Conservation (phyloP, 805 yeast species). For the Barnettozyma pratensis region DNA sequence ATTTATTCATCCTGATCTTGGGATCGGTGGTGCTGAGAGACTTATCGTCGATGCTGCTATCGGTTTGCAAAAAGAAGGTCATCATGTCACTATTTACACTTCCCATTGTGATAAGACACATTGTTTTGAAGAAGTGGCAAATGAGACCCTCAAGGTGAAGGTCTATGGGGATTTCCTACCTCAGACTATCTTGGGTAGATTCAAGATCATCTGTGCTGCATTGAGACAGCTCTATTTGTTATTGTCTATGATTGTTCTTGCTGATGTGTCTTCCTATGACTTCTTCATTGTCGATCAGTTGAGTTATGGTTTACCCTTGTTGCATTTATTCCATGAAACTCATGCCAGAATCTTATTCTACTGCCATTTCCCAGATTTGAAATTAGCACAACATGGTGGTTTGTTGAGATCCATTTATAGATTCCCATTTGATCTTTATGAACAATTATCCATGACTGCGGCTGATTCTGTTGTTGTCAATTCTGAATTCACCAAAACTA, state of each 20-base stretch:
- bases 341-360: constrained; percentile 66
- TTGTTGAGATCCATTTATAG: constrained; percentile 62
- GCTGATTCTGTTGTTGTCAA: constrained; percentile 85
- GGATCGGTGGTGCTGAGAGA: constrained; percentile 97
- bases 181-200: constrained; percentile 54
- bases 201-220: constrained; percentile 78
- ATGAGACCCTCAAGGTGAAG: constrained; percentile 50
- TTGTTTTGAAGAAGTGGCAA: constrained; percentile 84
- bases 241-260: constrained; percentile 37
- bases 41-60: constrained; percentile 94
- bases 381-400: constrained; percentile 57
- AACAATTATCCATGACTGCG: constrained; percentile 69
- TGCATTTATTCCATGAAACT: constrained; percentile 40
- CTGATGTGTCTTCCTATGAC: constrained; percentile 52
- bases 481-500: constrained; percentile 71
- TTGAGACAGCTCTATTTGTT: constrained; percentile 73
- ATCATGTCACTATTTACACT: constrained; percentile 67
- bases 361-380: constrained; percentile 94
- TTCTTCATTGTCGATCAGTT: constrained; percentile 84
- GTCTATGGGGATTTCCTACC: constrained; percentile 88
- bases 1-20: constrained; percentile 91
- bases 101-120: constrained; percentile 86
- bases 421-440: constrained; percentile 76
- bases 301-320: constrained; percentile 74
- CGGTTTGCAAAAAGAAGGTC: constrained; percentile 66